A percentile compares a stretch with the other conserved stretches of the same genome.
Conservation (phyloP, 495 filamentous ascomycete species). For the Neurospora sp. region DNA sequence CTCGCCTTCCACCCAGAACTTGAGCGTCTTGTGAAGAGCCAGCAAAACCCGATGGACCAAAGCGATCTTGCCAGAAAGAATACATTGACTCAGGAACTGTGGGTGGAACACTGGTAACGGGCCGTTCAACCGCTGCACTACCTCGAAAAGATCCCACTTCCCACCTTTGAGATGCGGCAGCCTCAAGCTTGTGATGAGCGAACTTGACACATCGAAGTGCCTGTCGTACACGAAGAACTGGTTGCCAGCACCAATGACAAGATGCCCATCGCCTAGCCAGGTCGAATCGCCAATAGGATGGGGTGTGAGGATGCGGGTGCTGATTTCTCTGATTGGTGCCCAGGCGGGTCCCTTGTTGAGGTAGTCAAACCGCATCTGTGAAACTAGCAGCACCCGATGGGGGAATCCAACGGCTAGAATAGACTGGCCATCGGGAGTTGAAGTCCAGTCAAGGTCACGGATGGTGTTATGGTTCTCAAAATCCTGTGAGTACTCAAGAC, state of each 20-base stretch:
- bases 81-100: slow-evolving; percentile 81
- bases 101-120: slow-evolving; percentile 90
- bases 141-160: slow-evolving; percentile 60
- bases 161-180: slow-evolving; percentile 41
- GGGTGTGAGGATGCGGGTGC: slow-evolving; percentile 71
- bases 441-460: slow-evolving; percentile 87
- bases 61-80: slow-evolving; percentile 65
- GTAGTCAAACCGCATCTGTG: slow-evolving; percentile 91
- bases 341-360: slow-evolving; percentile 83
- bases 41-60: slow-evolving; percentile 68
- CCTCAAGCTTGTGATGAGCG: slow-evolving; percentile 54
- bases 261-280: slow-evolving; percentile 75
- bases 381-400: slow-evolving; percentile 72
- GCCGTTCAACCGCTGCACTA: slow-evolving; percentile 74
- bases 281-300: slow-evolving; percentile 89
- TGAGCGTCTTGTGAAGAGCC: slow-evolving; percentile 66
- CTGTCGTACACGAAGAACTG: slow-evolving; percentile 86
- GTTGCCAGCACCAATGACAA: slow-evolving; percentile 84
- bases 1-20: slow-evolving; percentile 78
- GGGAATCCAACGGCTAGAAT: slow-evolving; percentile 88
- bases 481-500: slow-evolving; percentile 70
- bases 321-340: slow-evolving; percentile 75
- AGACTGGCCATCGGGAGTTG: slow-evolving; percentile 82
- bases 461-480: slow-evolving; percentile 68
- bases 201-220: slow-evolving; percentile 52